Evolutionary conservation across 768 basidiomycete genomes (phyloP), one percentile per base, ranked within the genome.

Genomic region (Favolaschia claudopus): DNA sequence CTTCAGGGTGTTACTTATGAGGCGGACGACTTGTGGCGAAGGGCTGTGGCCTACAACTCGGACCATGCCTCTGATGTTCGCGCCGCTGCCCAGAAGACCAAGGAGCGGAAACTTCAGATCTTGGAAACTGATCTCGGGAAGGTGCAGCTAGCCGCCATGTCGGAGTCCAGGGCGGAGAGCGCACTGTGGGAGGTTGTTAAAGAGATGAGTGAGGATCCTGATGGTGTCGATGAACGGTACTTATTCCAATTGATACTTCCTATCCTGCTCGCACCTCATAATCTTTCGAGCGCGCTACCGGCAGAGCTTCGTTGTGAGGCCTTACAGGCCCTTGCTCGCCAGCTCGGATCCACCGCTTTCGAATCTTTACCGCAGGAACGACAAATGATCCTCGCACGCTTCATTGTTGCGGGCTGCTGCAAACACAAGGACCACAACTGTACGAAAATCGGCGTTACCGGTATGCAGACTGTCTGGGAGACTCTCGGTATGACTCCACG

Each of bases 381-480:
- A 15, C 47, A 37, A 17, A 4, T 7, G 10, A 31, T 49, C 13
- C 47, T 49, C 14, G 38, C 47, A 1, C 22, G 24, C 2, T 17
- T 8, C 14, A 14, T 49, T n/a, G 6, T 37, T 9, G 34, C 33
- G n/a, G 34, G 47, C 12, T 49, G 47, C 15, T 49, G 47, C 34
- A 5, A 36, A 3, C 47, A 68, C 31, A 66, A 66, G 33, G 65
- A 66, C 15, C 32, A 57, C n/a, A 66, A 65, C 28, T 32, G 37
- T 12, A 34, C 58, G 33, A 55, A 60, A 31, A 55, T 34, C 27
- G 61, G 63, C 9, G 55, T 46, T 46, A 27, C 13, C n/a, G 37
- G 32, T 17, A 58, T 60, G 60, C 24, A 17, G 37, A 53, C 32
- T 12, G 58, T 31, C 22, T 66, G 61, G 58, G 44, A 31, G n/a